phyloP scores from a whole-genome alignment of 352 stramenopile species.

The Phytophthora idaei region DNA sequence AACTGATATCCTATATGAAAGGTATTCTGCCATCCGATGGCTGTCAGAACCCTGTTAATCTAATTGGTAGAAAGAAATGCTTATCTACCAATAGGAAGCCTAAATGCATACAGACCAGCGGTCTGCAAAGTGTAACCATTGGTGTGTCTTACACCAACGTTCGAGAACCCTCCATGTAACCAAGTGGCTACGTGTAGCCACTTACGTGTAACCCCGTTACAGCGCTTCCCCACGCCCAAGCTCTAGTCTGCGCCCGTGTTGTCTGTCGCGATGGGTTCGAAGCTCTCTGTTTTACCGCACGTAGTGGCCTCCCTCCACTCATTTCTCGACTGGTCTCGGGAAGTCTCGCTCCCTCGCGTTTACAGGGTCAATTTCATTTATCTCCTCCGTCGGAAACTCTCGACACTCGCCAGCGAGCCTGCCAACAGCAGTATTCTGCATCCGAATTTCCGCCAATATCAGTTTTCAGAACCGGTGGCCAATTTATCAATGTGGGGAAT shows the following conservation, averaged over 20 bases:
- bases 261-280: background rate
- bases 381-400: background rate
- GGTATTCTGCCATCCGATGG: no score
- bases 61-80: no score
- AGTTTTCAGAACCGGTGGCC: background rate
- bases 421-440: background rate
- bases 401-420: background rate
- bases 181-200: no score
- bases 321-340: background rate
- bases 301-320: background rate
- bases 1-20: no score
- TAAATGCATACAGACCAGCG: no score
- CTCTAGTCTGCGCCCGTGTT: background rate
- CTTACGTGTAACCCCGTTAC: no score
- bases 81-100: no score
- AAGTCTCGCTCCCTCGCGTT: background rate
- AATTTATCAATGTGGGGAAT: background rate
- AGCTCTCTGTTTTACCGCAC: background rate
- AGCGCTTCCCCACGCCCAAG: background rate
- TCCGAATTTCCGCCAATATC: background rate
- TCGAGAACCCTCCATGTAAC: no score
- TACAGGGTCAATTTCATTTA: background rate
- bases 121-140: no score
- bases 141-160: no score
- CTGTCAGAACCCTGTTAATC: no score